phyloP scores from a whole-genome alignment of 2,329 filamentous ascomycete genomes.

The Monosporascus ibericus region DNA sequence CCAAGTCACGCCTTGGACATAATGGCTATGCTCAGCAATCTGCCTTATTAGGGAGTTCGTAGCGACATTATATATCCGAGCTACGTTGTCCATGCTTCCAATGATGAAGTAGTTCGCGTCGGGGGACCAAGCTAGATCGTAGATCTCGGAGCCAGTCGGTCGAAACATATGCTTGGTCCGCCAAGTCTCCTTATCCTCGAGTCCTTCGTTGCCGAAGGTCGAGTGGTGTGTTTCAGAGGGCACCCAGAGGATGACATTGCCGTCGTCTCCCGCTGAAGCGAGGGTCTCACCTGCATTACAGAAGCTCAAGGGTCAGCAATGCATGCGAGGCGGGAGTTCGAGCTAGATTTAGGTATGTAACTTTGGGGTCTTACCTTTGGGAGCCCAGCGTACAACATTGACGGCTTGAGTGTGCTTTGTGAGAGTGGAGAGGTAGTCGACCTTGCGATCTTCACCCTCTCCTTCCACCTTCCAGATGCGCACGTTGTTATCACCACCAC shows the following conservation, averaged over 20 bases:
- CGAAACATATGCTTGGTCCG: constrained; percentile 96
- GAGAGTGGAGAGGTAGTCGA: constrained; percentile 87
- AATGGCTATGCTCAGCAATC: constrained; percentile 96
- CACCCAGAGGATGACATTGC: constrained; percentile 94
- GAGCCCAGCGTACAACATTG: constrained; percentile 95
- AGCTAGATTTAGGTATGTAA: too few relatives aligned
- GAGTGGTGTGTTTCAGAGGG: constrained; percentile 70
- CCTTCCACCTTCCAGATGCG: constrained; percentile 86
- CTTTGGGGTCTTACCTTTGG: constrained; percentile 60
- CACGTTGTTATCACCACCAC: constrained; percentile 94
- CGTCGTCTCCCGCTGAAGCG: constrained; percentile 93
- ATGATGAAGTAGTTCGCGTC: constrained; percentile 95
- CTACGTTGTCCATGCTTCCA: constrained; percentile 98
- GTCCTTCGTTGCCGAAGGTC: constrained; percentile 72
- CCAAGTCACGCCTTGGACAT: constrained; percentile 97
- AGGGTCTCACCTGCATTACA: constrained; percentile 69
- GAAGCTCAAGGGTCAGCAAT: constrained; percentile 11
- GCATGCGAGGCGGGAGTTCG: background rate
- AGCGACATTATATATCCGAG: constrained; percentile 90
- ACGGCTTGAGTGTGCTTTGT: constrained; percentile 94
- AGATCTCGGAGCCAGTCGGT: constrained; percentile 91
- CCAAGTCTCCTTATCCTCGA: constrained; percentile 96
- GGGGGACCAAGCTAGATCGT: constrained; percentile 98
- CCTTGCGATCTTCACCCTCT: constrained; percentile 78
- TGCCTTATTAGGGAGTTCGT: constrained; percentile 77